A percentile compares a stretch with the other conserved stretches of the same genome.
Evolutionary conservation across 495 filamentous ascomycete species (phyloP).

Genomic region (Talaromyces proteolyticus): DNA sequence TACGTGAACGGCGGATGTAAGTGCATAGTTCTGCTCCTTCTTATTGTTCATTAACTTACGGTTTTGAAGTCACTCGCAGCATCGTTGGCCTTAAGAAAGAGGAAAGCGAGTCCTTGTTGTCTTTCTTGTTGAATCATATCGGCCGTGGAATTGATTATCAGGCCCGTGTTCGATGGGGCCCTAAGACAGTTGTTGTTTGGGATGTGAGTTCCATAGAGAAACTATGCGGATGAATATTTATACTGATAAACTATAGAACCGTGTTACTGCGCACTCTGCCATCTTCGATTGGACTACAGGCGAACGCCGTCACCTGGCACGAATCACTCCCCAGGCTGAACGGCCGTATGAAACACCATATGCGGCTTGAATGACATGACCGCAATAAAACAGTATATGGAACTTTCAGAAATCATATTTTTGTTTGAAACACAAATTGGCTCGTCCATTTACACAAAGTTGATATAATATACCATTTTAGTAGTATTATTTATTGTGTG

Average conservation of each 20-base stretch:
- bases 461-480: too few species aligned
- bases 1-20: constrained; percentile 76
- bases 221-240: too few species aligned
- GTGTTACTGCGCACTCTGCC: constrained; percentile 74
- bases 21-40: constrained; percentile 24
- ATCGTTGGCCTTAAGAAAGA: constrained; percentile 74
- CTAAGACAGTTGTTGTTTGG: constrained; percentile 76
- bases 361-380: not conserved
- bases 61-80: constrained; percentile 65
- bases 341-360: constrained; percentile 24
- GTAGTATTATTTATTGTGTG: too few species aligned
- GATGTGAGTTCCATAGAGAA: too few species aligned
- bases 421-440: too few species aligned
- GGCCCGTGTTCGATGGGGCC: constrained; percentile 66
- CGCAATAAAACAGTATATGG: too few species aligned
- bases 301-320: constrained; percentile 67
- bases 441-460: too few species aligned
- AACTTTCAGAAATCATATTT: too few species aligned
- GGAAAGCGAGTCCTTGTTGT: constrained; percentile 69
- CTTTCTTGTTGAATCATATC: constrained; percentile 75
- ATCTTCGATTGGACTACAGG: constrained; percentile 72
- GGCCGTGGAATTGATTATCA: constrained; percentile 72
- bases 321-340: constrained; percentile 80
- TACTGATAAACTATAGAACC: too few species aligned
- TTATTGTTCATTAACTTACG: too few species aligned